A percentile compares a stretch with the other conserved stretches of the same genome.
These are phyloP conservation scores for Calendula officinalis DNA, from an alignment of 129 eudicot genomes.

Conservation along the genomic window DNA sequence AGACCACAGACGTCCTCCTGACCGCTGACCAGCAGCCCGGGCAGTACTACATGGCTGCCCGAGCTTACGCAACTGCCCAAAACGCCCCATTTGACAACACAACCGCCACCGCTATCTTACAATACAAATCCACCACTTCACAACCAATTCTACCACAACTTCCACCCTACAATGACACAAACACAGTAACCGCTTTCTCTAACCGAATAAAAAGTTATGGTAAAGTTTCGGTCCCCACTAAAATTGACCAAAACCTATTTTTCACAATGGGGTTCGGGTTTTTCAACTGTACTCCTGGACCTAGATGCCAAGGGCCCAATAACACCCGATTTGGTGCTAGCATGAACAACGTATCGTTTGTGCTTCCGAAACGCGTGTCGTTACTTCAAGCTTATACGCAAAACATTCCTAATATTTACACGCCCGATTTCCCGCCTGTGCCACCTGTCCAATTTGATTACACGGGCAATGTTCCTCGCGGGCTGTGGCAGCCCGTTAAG, in stretches of 20 bases:
- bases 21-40: conserved; percentile 53
- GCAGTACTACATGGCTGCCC: conserved; percentile 65
- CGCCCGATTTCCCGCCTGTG: conserved; percentile 48
- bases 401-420: conserved; percentile 45
- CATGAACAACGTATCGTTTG: conserved; percentile 59
- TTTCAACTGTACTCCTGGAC: conserved; percentile 52
- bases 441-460: conserved; percentile 57
- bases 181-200: conserved; percentile 45
- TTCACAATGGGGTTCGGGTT: conserved; percentile 55
- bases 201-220: conserved; percentile 39
- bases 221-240: conserved; percentile 36
- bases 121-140: conserved; percentile 38
- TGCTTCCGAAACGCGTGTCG: conserved; percentile 40
- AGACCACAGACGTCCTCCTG: conserved; percentile 59
- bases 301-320: conserved; percentile 61
- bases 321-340: conserved; percentile 61
- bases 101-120: conserved; percentile 59
- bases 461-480: conserved; percentile 57
- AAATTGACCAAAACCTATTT: conserved; percentile 42
- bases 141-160: conserved; percentile 43
- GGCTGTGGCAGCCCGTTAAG: conserved; percentile 44
- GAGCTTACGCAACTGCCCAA: conserved; percentile 49
- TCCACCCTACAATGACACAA: conserved; percentile 58
- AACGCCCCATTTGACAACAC: conserved; percentile 56
- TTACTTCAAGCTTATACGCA: conserved; percentile 54